These are phyloP conservation scores for Mucor indicus DNA, from an alignment of 371 early-diverging fungal genomes.

Conservation along the genomic window DNA sequence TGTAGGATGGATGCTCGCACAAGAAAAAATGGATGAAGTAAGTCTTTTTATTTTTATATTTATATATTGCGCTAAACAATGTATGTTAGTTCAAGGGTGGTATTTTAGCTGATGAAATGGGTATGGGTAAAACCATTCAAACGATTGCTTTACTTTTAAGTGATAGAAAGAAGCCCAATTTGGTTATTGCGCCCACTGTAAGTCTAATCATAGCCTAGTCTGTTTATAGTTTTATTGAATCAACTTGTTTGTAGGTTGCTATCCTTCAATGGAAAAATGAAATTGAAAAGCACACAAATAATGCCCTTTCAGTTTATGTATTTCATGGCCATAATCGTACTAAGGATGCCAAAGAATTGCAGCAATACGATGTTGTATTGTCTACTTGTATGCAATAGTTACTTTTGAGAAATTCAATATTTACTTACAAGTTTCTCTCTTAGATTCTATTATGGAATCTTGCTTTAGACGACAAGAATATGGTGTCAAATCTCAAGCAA, in stretches of 20 bases:
- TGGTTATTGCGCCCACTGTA: slow-evolving; percentile 84
- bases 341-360: slow-evolving; percentile 45
- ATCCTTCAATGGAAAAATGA: slow-evolving; percentile 90
- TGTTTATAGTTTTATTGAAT: not conserved
- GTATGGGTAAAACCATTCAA: slow-evolving; percentile 99
- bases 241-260: slow-evolving; percentile 56
- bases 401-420: not conserved
- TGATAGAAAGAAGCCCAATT: slow-evolving; percentile 67
- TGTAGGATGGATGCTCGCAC: slow-evolving; percentile 77
- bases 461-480: slow-evolving; percentile 71
- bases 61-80: too few relatives aligned
- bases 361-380: slow-evolving; percentile 75
- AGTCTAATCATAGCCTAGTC: not conserved
- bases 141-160: slow-evolving; percentile 82
- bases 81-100: slow-evolving; percentile 72
- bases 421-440: not conserved
- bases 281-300: slow-evolving; percentile 69
- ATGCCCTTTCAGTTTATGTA: slow-evolving; percentile 60
- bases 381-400: slow-evolving; percentile 71
- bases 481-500: slow-evolving; percentile 61
- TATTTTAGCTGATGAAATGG: slow-evolving; percentile 92
- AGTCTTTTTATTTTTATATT: slow-evolving; percentile 7
- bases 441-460: slow-evolving; percentile 76
- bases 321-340: slow-evolving; percentile 73
- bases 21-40: slow-evolving; percentile 58